These are phyloP conservation scores for Ganoderma leucocontextum DNA, from an alignment of 1,284 basidiomycete species.

Conservation along the genomic window DNA sequence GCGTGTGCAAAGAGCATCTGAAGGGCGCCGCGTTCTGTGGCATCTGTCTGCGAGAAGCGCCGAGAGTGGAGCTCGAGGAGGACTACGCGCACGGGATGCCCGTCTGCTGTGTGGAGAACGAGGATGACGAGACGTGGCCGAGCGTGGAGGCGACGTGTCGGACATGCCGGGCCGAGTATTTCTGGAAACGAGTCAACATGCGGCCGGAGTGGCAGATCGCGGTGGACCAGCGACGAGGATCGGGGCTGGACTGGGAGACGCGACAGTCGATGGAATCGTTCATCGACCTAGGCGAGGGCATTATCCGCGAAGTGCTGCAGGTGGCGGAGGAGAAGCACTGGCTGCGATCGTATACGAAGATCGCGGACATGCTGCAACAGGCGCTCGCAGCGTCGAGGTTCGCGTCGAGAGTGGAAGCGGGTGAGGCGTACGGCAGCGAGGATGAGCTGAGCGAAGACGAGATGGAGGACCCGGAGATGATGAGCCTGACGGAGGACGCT, in stretches of 20 bases:
- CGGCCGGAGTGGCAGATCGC: slow-evolving; percentile 63
- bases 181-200: slow-evolving; percentile 61
- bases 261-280: slow-evolving; percentile 68
- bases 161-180: slow-evolving; percentile 64
- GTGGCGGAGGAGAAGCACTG: slow-evolving; percentile 74
- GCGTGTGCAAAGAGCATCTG: slow-evolving; percentile 71
- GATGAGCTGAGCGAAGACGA: slow-evolving; percentile 58
- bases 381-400: slow-evolving; percentile 67
- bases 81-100: slow-evolving; percentile 45
- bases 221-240: slow-evolving; percentile 57
- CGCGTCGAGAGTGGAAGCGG: slow-evolving; percentile 46
- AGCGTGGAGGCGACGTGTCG: slow-evolving; percentile 71
- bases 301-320: slow-evolving; percentile 63
- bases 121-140: slow-evolving; percentile 74
- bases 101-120: slow-evolving; percentile 69
- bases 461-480: slow-evolving; percentile 66
- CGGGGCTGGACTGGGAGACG: slow-evolving; percentile 69
- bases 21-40: slow-evolving; percentile 65
- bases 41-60: slow-evolving; percentile 70
- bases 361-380: slow-evolving; percentile 70
- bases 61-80: slow-evolving; percentile 51
- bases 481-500: slow-evolving; percentile 67
- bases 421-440: slow-evolving; percentile 47
- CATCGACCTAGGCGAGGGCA: slow-evolving; percentile 76
- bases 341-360: slow-evolving; percentile 68